Percentiles rank a stretch among this genome's conserved stretches.
Evolutionary conservation across 2,329 filamentous ascomycete species (phyloP).

Genomic region (Coleophoma cylindrospora): DNA sequence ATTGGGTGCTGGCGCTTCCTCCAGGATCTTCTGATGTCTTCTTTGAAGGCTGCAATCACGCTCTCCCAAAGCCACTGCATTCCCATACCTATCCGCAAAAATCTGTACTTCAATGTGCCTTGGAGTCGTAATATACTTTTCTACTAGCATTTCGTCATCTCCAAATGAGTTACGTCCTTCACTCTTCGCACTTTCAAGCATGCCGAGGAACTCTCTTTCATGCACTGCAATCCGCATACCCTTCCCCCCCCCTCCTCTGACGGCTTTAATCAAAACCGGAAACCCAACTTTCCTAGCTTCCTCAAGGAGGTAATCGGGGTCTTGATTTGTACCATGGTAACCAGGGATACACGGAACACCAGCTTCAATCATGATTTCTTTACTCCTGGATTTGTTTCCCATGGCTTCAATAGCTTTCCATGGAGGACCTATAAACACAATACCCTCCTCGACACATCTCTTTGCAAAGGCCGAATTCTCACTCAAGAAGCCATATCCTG

Average conservation of each 20-base stretch:
- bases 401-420: constrained; percentile 78
- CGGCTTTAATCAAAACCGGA: constrained; percentile 74
- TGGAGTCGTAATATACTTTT: constrained; percentile 74
- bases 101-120: constrained; percentile 89
- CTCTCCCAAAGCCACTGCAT: constrained; percentile 80
- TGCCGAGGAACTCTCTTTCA: constrained; percentile 63
- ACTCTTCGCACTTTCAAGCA: constrained; percentile 67
- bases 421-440: constrained; percentile 92
- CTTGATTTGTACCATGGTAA: constrained; percentile 86
- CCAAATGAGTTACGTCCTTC: constrained; percentile 78
- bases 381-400: constrained; percentile 90
- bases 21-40: constrained; percentile 85
- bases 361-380: constrained; percentile 95
- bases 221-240: constrained; percentile 72
- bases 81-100: constrained; percentile 76
- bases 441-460: constrained; percentile 81
- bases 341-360: constrained; percentile 95
- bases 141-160: constrained; percentile 78
- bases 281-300: constrained; percentile 69
- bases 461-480: constrained; percentile 90
- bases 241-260: constrained; percentile 77
- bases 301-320: constrained; percentile 50
- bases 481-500: constrained; percentile 92
- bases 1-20: constrained; percentile 78
- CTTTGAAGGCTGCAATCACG: constrained; percentile 85